Conservation (phyloP, 2,329 filamentous ascomycete species). For the Lecanicillium sp. region DNA sequence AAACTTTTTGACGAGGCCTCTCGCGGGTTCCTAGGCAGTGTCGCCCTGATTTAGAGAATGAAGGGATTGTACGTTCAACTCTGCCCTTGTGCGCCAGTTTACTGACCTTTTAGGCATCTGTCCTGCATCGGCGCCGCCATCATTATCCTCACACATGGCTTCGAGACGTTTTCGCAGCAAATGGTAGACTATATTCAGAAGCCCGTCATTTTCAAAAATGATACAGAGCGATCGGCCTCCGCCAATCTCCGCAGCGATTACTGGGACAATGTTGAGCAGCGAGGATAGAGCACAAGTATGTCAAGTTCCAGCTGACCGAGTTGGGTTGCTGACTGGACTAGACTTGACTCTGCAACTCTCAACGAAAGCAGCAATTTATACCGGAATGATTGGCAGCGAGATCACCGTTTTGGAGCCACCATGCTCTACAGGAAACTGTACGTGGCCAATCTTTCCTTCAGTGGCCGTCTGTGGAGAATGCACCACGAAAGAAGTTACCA, state of each 20-base stretch:
- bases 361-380: constrained; percentile 33
- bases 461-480: constrained; percentile 32
- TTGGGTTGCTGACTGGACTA: constrained; percentile 11
- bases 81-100: not conserved
- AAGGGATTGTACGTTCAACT: constrained; percentile 24
- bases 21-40: constrained; percentile 29
- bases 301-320: constrained; percentile 8
- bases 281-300: constrained; percentile 17
- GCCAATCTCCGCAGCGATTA: constrained; percentile 29
- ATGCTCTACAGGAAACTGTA: constrained; percentile 30
- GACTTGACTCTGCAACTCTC: constrained; percentile 25
- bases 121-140: constrained; percentile 34
- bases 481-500: constrained; percentile 13
- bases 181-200: constrained; percentile 29
- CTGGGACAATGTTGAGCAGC: constrained; percentile 27
- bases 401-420: constrained; percentile 21
- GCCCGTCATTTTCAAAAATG: constrained; percentile 19
- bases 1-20: constrained; percentile 34
- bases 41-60: constrained; percentile 30
- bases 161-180: constrained; percentile 35
- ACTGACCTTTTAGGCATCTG: constrained; percentile 24
- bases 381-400: constrained; percentile 29
- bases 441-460: constrained; percentile 31
- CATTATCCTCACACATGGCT: constrained; percentile 29
- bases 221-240: constrained; percentile 18